These are phyloP conservation scores for Coprinellus aureogranulatus DNA, from an alignment of 768 basidiomycete genomes.

Conservation along the genomic window DNA sequence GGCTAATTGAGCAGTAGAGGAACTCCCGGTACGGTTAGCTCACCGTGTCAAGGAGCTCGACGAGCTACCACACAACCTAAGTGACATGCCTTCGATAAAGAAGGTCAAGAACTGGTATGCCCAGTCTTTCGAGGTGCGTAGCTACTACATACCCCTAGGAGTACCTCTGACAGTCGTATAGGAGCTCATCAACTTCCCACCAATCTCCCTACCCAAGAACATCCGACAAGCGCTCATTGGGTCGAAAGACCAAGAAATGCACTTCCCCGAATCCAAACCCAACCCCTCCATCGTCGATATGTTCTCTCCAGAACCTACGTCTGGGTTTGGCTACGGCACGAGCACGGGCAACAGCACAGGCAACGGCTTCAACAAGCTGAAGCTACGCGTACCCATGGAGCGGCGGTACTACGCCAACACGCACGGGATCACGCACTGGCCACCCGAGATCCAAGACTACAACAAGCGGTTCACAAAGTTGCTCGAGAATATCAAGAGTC, in stretches of 20 bases:
- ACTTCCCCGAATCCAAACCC: conserved; percentile 70
- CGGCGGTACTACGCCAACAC: conserved; percentile 87
- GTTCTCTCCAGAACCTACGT: conserved; percentile 15
- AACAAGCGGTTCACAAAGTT: conserved; percentile 87
- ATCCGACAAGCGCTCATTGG: conserved; percentile 66
- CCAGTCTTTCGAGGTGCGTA: conserved; percentile 89
- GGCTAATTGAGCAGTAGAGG: conserved; percentile 54
- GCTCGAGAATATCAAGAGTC: conserved; percentile 84
- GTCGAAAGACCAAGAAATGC: conserved; percentile 41
- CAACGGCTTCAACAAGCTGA: conserved; percentile 53
- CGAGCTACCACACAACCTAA: conserved; percentile 87
- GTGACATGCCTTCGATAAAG: conserved; percentile 86
- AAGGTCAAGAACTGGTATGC: conserved; percentile 99
- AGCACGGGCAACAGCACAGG: conserved; percentile 32
- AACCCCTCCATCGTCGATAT: conserved; percentile 65
- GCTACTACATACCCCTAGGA: background rate
- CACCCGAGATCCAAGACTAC: conserved; percentile 91
- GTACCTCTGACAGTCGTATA: conserved; percentile 28
- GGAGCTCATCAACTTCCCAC: conserved; percentile 89
- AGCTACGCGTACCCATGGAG: conserved; percentile 80
- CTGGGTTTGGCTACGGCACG: no score
- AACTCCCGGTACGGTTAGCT: conserved; percentile 90
- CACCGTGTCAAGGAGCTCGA: conserved; percentile 97
- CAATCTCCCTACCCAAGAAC: conserved; percentile 64
- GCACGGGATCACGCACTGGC: conserved; percentile 61